These are phyloP conservation scores for Phytopythium cucurbitacearum DNA, from an alignment of 352 stramenopile species.

Conservation along the genomic window DNA sequence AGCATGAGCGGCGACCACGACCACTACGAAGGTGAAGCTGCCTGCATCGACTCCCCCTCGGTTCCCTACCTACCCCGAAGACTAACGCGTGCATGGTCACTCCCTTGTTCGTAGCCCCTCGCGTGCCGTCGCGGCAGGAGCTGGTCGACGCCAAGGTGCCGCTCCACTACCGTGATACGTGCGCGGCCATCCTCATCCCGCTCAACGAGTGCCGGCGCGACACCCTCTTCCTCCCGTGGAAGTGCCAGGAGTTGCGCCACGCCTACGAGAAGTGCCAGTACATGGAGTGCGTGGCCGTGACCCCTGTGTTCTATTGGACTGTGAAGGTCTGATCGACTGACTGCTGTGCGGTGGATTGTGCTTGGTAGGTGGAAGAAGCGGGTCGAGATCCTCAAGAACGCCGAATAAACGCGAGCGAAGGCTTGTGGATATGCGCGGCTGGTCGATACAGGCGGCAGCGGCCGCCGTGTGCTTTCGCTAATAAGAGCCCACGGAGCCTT, in stretches of 20 bases:
- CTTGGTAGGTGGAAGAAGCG: constrained; percentile 71
- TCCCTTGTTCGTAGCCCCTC: constrained; percentile 43
- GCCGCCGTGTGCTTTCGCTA: no score
- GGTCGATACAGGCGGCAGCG: no score
- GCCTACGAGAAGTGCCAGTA: constrained; percentile 99
- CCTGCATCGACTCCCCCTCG: no score
- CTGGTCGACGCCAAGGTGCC: constrained; percentile 93
- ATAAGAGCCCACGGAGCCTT: no score
- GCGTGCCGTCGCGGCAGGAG: constrained; percentile 82
- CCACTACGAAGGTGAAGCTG: constrained; percentile 57
- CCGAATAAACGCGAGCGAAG: constrained; percentile 26
- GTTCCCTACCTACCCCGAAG: no score
- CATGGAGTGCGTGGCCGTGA: constrained; percentile 53
- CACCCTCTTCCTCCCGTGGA: constrained; percentile 92
- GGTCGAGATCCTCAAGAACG: constrained; percentile 76
- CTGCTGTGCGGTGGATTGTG: constrained; percentile 1
- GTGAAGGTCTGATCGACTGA: not conserved
- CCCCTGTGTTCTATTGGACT: not conserved
- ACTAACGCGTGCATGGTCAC: not conserved
- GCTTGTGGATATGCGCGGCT: no score
- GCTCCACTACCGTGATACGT: constrained; percentile 94
- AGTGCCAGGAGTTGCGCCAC: constrained; percentile 96
- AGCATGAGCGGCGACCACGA: constrained; percentile 66
- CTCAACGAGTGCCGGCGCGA: constrained; percentile 95
- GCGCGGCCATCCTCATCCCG: constrained; percentile 92